Conservation (phyloP, 2,329 filamentous ascomycete species). For the Xylariaceae sp. region DNA sequence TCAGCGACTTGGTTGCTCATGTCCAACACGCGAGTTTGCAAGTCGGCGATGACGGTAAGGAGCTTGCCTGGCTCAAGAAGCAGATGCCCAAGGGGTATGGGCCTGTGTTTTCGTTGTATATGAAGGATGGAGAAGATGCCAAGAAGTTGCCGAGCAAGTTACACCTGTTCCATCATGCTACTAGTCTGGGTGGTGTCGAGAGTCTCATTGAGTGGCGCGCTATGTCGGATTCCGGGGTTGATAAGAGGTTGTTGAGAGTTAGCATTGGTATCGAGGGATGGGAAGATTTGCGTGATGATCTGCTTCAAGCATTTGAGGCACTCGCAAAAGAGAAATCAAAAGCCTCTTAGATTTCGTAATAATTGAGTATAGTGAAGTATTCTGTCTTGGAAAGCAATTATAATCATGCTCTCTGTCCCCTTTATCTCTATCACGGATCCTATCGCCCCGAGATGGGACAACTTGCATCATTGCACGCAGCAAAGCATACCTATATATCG, state of each 20-base stretch:
- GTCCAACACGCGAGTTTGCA: constrained; percentile 82
- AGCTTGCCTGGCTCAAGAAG: constrained; percentile 63
- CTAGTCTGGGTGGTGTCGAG: constrained; percentile 89
- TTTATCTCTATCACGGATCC: too few species aligned
- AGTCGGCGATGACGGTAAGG: constrained; percentile 27
- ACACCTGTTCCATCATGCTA: constrained; percentile 87
- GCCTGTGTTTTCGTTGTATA: constrained; percentile 77
- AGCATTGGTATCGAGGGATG: constrained; percentile 85
- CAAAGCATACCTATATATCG: too few species aligned
- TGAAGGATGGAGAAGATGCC: constrained; percentile 61
- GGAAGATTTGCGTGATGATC: constrained; percentile 78
- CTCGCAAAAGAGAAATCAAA: constrained; percentile 38
- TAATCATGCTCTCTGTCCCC: too few species aligned
- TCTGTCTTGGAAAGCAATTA: too few species aligned
- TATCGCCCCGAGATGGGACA: too few species aligned
- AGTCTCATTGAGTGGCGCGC: constrained; percentile 94
- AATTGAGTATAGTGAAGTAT: too few species aligned
- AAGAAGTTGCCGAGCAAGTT: constrained; percentile 73
- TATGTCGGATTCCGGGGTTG: constrained; percentile 76
- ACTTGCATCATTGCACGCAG: too few species aligned
- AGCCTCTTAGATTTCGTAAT: background rate
- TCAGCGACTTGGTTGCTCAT: constrained; percentile 55
- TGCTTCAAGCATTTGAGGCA: constrained; percentile 63
- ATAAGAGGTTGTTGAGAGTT: constrained; percentile 70
- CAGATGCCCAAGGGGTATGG: constrained; percentile 94